Percentiles rank a stretch among this genome's conserved stretches.
phyloP scores from a whole-genome alignment of 192 early-diverging fungal species.

The Mortierella claussenii region DNA sequence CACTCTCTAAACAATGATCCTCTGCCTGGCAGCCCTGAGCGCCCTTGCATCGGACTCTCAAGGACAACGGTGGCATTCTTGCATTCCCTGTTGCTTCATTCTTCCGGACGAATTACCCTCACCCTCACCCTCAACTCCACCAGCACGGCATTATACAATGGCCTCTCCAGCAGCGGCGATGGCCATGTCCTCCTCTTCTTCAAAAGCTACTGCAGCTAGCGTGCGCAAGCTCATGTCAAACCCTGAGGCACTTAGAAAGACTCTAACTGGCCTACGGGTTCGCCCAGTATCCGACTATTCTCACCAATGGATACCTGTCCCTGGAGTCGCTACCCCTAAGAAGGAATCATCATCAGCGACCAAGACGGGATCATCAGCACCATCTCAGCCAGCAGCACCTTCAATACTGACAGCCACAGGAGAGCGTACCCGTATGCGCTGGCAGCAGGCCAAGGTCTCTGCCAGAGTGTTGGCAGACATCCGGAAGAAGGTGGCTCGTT shows the following conservation, averaged over 20 bases:
- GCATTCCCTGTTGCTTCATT: too few relatives aligned
- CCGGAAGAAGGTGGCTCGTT: conserved; percentile 42
- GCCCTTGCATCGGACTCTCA: too few relatives aligned
- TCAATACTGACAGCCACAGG: conserved; percentile 48
- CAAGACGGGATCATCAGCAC: conserved; percentile 7
- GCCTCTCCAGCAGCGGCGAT: conserved; percentile 46
- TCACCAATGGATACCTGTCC: conserved; percentile 49
- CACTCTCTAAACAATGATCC: neutral
- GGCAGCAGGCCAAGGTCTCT: conserved; percentile 47
- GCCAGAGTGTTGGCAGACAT: conserved; percentile 44
- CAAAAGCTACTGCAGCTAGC: conserved; percentile 20
- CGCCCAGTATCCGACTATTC: conserved; percentile 33
- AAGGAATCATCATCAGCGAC: neutral
- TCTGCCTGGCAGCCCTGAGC: too few relatives aligned
- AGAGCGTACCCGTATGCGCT: conserved; percentile 50
- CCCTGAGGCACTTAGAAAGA: conserved; percentile 38
- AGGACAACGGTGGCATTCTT: too few relatives aligned
- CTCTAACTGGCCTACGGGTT: conserved; percentile 32
- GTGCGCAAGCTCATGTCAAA: conserved; percentile 49
- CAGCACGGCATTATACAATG: too few relatives aligned
- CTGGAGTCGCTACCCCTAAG: conserved; percentile 39
- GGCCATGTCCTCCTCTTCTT: conserved; percentile 41
- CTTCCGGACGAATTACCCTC: too few relatives aligned
- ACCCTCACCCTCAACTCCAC: too few relatives aligned
- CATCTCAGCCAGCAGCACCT: conserved; percentile 28